phyloP scores from a whole-genome alignment of 2,329 filamentous ascomycete genomes.

The Ophiostoma ulmi region DNA sequence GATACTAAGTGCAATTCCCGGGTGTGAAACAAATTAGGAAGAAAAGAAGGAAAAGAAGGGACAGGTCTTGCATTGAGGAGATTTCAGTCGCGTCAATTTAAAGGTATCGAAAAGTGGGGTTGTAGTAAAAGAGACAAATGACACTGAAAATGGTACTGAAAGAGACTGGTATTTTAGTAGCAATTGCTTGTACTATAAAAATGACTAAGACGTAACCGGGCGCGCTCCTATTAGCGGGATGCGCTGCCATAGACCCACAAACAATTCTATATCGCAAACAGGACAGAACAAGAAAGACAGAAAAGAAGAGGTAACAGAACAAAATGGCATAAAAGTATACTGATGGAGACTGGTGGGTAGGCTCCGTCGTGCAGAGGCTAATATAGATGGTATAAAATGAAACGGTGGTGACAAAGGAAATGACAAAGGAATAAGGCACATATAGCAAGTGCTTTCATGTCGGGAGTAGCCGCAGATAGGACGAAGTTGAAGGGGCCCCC shows the following conservation, averaged over 20 bases:
- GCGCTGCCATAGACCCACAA: not conserved
- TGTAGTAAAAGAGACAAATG: not conserved
- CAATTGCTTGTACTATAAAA: not conserved
- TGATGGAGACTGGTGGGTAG: not conserved
- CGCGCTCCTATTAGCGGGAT: not conserved
- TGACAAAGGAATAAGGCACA: not conserved
- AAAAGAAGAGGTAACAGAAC: not conserved
- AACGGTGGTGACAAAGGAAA: not conserved
- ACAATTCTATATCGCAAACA: slow-evolving; percentile 2
- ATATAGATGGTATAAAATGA: not conserved
- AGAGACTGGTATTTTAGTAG: not conserved
- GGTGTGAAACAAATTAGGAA: slow-evolving; percentile 52
- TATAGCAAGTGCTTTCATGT: not conserved
- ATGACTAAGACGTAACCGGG: slow-evolving; percentile 4
- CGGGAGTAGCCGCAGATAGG: not conserved
- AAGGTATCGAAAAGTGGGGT: not conserved
- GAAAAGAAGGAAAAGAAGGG: slow-evolving; percentile 36
- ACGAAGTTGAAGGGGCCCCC: not conserved
- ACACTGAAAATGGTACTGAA: not conserved
- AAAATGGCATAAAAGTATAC: not conserved
- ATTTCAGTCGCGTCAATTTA: not conserved
- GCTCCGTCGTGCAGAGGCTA: not conserved
- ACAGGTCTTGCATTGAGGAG: not conserved
- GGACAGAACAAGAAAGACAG: not conserved
- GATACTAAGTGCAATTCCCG: slow-evolving; percentile 33